Percentiles rank a stretch among this genome's conserved stretches.
These are phyloP conservation scores for Phlebiopsis gigantea DNA, from an alignment of 768 basidiomycete genomes.

Conservation along the genomic window DNA sequence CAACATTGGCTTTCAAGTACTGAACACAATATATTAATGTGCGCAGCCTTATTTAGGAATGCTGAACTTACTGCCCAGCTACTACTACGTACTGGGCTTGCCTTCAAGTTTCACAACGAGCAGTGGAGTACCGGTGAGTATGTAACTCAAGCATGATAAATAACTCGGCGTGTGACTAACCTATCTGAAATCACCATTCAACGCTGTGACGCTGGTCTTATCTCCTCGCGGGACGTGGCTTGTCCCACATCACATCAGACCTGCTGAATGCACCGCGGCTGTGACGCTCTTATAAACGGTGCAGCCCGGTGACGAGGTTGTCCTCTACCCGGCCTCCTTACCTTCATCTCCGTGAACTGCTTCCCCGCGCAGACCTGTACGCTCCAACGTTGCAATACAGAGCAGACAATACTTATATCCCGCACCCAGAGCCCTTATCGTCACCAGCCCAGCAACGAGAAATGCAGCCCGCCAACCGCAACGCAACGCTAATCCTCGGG, in stretches of 20 bases:
- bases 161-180: no score
- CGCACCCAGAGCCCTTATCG: neutral
- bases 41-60: no score
- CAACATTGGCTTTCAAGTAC: no score
- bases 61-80: no score
- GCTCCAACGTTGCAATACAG: no score
- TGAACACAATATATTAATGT: no score
- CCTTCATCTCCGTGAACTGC: neutral
- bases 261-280: neutral
- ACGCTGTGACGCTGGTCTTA: neutral
- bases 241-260: neutral
- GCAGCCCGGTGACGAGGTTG: no score
- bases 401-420: neutral
- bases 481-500: neutral
- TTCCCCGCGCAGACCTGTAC: neutral
- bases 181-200: neutral
- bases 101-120: no score
- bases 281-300: neutral
- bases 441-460: neutral
- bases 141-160: no score
- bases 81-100: no score
- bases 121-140: no score
- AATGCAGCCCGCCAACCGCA: neutral
- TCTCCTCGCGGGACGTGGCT: neutral
- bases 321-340: neutral